phyloP scores from a whole-genome alignment of 352 stramenopile species.

The Aphanomyces euteiches region DNA sequence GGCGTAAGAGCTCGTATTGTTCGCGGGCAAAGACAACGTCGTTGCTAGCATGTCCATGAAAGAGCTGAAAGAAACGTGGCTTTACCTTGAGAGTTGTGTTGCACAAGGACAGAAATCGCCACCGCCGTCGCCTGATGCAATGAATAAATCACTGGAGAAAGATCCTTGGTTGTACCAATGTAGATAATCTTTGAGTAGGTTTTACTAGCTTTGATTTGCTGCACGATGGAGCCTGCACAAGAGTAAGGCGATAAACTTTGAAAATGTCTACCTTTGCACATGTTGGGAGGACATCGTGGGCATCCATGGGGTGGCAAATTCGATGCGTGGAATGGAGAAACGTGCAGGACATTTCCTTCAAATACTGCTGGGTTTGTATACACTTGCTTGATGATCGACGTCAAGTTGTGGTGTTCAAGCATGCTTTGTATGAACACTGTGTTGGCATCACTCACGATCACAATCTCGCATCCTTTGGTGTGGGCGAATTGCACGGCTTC shows the following conservation, averaged over 20 bases:
- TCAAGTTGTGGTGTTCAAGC: constrained; percentile 42
- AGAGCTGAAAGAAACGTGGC: neutral
- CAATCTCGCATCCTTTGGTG: constrained; percentile 42
- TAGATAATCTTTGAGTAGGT: constrained; percentile 57
- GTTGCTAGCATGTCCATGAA: constrained; percentile 29
- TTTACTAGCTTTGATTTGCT: constrained; percentile 39
- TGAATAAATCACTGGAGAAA: neutral
- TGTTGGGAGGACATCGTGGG: constrained; percentile 59
- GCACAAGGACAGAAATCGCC: constrained; percentile 64
- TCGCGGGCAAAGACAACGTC: constrained; percentile 67
- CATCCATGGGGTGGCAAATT: constrained; percentile 50
- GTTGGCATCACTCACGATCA: constrained; percentile 80
- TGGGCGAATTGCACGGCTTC: constrained; percentile 56
- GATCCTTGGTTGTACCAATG: constrained; percentile 34
- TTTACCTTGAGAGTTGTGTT: constrained; percentile 50
- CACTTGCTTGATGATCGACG: constrained; percentile 38
- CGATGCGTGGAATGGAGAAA: constrained; percentile 53
- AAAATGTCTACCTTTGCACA: constrained; percentile 61
- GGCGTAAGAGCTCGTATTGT: constrained; percentile 33
- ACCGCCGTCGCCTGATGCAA: constrained; percentile 42
- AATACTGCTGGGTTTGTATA: constrained; percentile 42
- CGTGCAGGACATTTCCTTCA: constrained; percentile 40
- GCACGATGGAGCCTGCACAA: constrained; percentile 46
- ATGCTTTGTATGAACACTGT: constrained; percentile 77
- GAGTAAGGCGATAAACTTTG: neutral